Base-by-base conservation (phyloP, 768 basidiomycete genomes). In the Naematelia aurantialba region DNA sequence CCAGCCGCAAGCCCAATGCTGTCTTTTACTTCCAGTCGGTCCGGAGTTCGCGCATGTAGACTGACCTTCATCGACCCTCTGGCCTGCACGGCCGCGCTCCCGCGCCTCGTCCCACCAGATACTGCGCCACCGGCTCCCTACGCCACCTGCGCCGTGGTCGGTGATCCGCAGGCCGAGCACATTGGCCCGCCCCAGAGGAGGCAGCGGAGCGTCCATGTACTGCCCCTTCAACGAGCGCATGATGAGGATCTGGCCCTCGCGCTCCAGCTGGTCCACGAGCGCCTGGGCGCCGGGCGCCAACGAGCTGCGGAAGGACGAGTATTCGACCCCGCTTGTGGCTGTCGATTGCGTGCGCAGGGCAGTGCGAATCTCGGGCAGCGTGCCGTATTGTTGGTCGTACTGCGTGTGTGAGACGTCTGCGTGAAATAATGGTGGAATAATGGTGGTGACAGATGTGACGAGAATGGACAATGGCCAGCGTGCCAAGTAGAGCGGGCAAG, bases 21-120 rank as follows among this genome's bases (percentile, higher is more conserved):
- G n/a, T n/a, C n/a, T n/a, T n/a, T n/a, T n/a, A n/a, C n/a, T n/a
- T n/a, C n/a, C n/a, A n/a, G n/a, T n/a, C n/a, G n/a, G n/a, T n/a
- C n/a, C n/a, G n/a, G n/a, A n/a, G n/a, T n/a, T n/a, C n/a, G n/a
- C n/a, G n/a, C n/a, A n/a, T n/a, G n/a, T n/a, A 44, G 17, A 61
- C 70, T 62, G 51, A 72, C 70, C 70, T 11, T 73, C 68, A 45
- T 66, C 66, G 4, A 68, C 68, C 27, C 63, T 52, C 44, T 65
- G 65, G 8, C 68, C 71, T 4, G 69, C 65, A 42, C 65, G 51
- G 4, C 69, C 71, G 31, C 59, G 55, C 29, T 68, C 69, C 30
- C 62, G 55, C 44, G 66, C 45, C 49, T 73, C 68, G 55, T 73
- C 71, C 71, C 71, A 73, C 47, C 65, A 73, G 8, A 73, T 62